Conservation (phyloP, 2,329 filamentous ascomycete species). For the Dothiorella sarmentorum region DNA sequence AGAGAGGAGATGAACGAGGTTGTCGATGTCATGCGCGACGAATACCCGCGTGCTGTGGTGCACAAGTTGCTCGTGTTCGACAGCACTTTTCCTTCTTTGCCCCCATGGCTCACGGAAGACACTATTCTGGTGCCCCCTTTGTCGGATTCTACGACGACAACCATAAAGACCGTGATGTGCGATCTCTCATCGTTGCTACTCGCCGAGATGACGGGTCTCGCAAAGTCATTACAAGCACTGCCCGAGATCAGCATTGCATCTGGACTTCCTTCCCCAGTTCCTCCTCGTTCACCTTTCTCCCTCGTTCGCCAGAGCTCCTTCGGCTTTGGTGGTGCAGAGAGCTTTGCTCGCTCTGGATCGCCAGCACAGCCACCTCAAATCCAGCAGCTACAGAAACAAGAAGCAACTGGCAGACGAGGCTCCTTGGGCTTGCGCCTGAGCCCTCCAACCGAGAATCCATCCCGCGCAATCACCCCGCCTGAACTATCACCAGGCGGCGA, state of each 20-base stretch:
- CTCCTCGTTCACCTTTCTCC: conserved; percentile 6
- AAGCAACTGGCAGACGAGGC: conserved; percentile 15
- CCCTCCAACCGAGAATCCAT: conserved; percentile 20
- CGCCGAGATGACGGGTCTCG: conserved; percentile 47
- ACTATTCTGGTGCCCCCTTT: conserved; percentile 67
- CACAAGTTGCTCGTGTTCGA: conserved; percentile 82
- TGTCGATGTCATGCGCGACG: conserved; percentile 66
- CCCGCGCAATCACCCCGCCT: conserved; percentile 45
- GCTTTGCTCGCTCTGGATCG: background rate
- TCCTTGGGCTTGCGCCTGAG: background rate
- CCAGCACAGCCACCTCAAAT: conserved; percentile 6
- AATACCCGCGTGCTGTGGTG: conserved; percentile 71
- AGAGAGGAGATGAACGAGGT: conserved; percentile 51
- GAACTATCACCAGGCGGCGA: conserved; percentile 29
- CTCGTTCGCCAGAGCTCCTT: conserved; percentile 16
- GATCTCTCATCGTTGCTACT: conserved; percentile 44
- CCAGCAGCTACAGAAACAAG: conserved; percentile 7
- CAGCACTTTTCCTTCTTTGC: conserved; percentile 24
- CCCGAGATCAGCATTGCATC: conserved; percentile 61
- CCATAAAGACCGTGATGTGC: conserved; percentile 50
- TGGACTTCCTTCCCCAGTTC: background rate
- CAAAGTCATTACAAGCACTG: conserved; percentile 47
- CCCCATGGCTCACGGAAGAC: conserved; percentile 55
- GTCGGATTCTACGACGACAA: conserved; percentile 68
- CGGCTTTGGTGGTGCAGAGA: conserved; percentile 4